phyloP scores from a whole-genome alignment of 2,329 filamentous ascomycete genomes.

The Stagonosporopsis cucurbitacearum region DNA sequence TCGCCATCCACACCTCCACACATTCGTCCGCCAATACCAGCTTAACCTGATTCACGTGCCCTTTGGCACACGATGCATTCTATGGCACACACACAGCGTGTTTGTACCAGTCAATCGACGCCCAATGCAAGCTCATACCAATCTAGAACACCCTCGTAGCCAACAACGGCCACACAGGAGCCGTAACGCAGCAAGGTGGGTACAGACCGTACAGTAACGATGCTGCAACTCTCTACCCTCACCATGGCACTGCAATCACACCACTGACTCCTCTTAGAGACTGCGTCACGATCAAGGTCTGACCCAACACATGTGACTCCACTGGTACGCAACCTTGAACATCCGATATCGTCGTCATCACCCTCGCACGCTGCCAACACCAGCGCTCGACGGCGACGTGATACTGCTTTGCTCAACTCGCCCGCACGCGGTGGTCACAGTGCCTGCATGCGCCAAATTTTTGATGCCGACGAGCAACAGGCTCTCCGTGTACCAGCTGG shows the following conservation, averaged over 20 bases:
- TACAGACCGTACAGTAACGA: neutral
- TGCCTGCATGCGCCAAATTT: slow-evolving; percentile 39
- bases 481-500: neutral
- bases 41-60: neutral
- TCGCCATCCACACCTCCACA: neutral
- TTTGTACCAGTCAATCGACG: neutral
- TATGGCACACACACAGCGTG: slow-evolving; percentile 1
- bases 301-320: slow-evolving; percentile 11
- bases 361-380: slow-evolving; percentile 27
- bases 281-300: neutral
- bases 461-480: slow-evolving; percentile 26
- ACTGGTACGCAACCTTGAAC: neutral
- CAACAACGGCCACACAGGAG: neutral
- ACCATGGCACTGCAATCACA: slow-evolving; percentile 8
- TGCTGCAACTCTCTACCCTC: neutral
- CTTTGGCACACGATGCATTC: neutral
- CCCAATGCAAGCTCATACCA: neutral
- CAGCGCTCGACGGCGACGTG: slow-evolving; percentile 32
- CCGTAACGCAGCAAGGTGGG: neutral
- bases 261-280: neutral
- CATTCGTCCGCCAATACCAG: neutral
- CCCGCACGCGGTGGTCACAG: slow-evolving; percentile 41
- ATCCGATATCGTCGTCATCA: neutral
- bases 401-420: slow-evolving; percentile 29
- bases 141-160: neutral